Conservation (phyloP, 768 basidiomycete genomes). For the Boletus sensibilis region DNA sequence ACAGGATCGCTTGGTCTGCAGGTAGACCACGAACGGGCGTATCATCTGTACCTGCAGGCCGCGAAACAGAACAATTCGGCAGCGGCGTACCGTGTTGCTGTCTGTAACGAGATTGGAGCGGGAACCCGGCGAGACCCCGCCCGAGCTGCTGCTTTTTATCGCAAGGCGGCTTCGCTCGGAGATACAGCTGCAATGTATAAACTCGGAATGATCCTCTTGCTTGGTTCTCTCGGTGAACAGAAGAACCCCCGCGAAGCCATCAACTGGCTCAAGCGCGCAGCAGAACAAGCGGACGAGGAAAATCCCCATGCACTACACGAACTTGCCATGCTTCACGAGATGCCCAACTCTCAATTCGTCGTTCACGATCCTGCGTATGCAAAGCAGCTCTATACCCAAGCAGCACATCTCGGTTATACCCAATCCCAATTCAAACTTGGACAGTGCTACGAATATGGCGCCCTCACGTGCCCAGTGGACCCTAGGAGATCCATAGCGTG, state of each 20-base stretch:
- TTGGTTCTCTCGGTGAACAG: constrained; percentile 78
- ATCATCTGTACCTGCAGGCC: constrained; percentile 95
- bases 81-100: constrained; percentile 94
- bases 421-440: constrained; percentile 95
- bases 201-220: constrained; percentile 95
- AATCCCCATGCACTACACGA: constrained; percentile 98
- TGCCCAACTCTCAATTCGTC: constrained; percentile 62
- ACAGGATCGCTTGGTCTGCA: constrained; percentile 94
- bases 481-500: constrained; percentile 94
- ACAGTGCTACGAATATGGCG: constrained; percentile 92
- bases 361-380: constrained; percentile 81
- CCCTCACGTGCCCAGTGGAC: constrained; percentile 86
- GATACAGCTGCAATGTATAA: constrained; percentile 99
- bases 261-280: constrained; percentile 91
- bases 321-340: constrained; percentile 84
- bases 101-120: constrained; percentile 98
- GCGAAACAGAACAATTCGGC: constrained; percentile 96
- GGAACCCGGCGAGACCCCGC: constrained; percentile 87
- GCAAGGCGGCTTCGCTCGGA: constrained; percentile 92
- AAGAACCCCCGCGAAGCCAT: constrained; percentile 90
- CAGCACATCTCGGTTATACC: constrained; percentile 90
- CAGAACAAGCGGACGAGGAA: constrained; percentile 96
- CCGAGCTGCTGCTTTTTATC: constrained; percentile 92
- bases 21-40: constrained; percentile 97
- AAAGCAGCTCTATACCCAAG: constrained; percentile 82